phyloP scores from a whole-genome alignment of 164 flowering plant species.

The Tetracentron sinense region DNA sequence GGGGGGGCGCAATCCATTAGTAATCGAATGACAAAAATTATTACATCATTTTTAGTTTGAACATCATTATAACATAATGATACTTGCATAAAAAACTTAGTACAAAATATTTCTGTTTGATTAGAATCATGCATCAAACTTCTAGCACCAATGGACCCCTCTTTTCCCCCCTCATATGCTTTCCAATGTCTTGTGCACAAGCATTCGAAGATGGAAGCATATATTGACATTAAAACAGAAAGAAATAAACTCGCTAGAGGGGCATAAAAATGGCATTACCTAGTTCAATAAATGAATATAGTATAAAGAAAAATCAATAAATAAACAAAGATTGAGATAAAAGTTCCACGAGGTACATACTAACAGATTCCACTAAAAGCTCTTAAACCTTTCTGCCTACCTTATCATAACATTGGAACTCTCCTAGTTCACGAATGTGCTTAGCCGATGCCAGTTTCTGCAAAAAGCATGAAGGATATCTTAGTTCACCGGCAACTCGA shows the following conservation, averaged over 20 bases:
- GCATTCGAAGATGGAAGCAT: slow-evolving; percentile 63
- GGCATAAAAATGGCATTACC: no score
- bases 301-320: no score
- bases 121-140: slow-evolving; percentile 40
- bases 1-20: no score
- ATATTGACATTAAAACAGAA: slow-evolving; percentile 35
- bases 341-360: neutral
- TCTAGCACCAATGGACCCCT: slow-evolving; percentile 48
- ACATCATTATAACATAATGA: no score
- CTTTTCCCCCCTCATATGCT: slow-evolving; percentile 55
- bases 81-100: no score
- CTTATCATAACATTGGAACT: slow-evolving; percentile 83
- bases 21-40: no score
- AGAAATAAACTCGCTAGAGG: no score
- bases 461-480: slow-evolving; percentile 61
- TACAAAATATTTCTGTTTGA: slow-evolving; percentile 43
- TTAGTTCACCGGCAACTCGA: slow-evolving; percentile 68
- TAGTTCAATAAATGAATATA: no score
- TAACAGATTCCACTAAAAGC: neutral
- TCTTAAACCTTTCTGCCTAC: slow-evolving; percentile 22
- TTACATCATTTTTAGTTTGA: no score
- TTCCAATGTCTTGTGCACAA: slow-evolving; percentile 44
- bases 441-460: slow-evolving; percentile 36
- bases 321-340: neutral
- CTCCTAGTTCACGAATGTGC: slow-evolving; percentile 39